Conservation (phyloP, 345 rosid species). For the Rhizophora mangle region DNA sequence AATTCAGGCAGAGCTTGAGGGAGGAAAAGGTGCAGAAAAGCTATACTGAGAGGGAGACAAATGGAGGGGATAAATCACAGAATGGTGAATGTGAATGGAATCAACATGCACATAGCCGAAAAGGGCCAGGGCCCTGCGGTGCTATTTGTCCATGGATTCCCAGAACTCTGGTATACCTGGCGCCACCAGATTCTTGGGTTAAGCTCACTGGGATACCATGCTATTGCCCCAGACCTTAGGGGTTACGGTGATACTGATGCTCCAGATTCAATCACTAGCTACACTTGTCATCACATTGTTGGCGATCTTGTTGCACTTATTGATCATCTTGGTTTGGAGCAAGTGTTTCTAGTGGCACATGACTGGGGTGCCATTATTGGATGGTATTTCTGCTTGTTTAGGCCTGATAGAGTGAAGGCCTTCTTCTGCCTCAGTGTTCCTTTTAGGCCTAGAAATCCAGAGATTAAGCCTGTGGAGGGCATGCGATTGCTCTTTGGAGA, state of each 20-base stretch:
- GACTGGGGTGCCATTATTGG: conserved; percentile 82
- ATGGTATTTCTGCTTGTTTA: conserved; percentile 69
- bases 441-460: conserved; percentile 59
- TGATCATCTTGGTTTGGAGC: conserved; percentile 50
- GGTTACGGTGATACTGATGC: conserved; percentile 71
- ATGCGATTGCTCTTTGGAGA: conserved; percentile 61
- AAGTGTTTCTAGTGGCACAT: conserved; percentile 65
- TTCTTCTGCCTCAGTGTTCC: conserved; percentile 64
- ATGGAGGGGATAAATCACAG: conserved; percentile 61
- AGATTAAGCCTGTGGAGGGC: conserved; percentile 47
- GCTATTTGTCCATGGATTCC: conserved; percentile 81
- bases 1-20: no score
- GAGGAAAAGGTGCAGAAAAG: background rate
- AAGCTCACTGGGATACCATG: conserved; percentile 54
- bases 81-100: conserved; percentile 55
- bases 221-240: conserved; percentile 80
- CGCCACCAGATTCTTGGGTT: conserved; percentile 67
- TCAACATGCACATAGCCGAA: conserved; percentile 72
- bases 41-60: background rate
- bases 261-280: conserved; percentile 42
- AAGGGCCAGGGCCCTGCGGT: conserved; percentile 55
- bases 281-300: conserved; percentile 52
- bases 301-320: conserved; percentile 62
- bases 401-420: conserved; percentile 65
- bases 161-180: conserved; percentile 87